These are phyloP conservation scores for Cordyceps cateniannulata DNA, from an alignment of 2,329 filamentous ascomycete species.

Conservation along the genomic window DNA sequence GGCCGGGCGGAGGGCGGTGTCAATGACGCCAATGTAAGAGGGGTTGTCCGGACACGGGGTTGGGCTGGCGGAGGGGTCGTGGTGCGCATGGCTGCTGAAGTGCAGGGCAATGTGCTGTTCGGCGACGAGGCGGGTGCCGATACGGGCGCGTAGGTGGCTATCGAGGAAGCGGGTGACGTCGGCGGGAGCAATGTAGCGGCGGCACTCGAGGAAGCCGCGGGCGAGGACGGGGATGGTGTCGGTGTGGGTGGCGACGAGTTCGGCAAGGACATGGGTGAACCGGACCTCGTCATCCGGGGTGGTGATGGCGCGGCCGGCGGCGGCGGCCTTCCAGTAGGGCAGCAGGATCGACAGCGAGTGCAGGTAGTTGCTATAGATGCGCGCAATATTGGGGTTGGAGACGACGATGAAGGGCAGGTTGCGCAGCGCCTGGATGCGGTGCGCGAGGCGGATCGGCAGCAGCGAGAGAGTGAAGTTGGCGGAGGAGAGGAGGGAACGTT, in stretches of 20 bases:
- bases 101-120: slow-evolving; percentile 96
- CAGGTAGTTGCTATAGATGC: slow-evolving; percentile 94
- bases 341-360: slow-evolving; percentile 87
- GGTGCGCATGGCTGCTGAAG: slow-evolving; percentile 62
- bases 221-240: slow-evolving; percentile 94
- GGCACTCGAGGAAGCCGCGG: slow-evolving; percentile 85
- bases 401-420: slow-evolving; percentile 97
- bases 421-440: slow-evolving; percentile 85
- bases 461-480: slow-evolving; percentile 94
- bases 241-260: slow-evolving; percentile 89
- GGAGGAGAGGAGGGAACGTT: slow-evolving; percentile 73
- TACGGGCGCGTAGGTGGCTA: slow-evolving; percentile 85
- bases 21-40: slow-evolving; percentile 89
- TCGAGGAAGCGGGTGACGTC: slow-evolving; percentile 92
- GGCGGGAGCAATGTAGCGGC: slow-evolving; percentile 74
- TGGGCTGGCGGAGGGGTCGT: slow-evolving; percentile 45
- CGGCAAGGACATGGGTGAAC: slow-evolving; percentile 88
- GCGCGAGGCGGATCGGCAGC: slow-evolving; percentile 84
- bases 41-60: slow-evolving; percentile 45
- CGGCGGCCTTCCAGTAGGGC: slow-evolving; percentile 60
- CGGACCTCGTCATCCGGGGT: slow-evolving; percentile 80
- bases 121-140: slow-evolving; percentile 87
- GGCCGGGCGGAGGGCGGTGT: slow-evolving; percentile 79
- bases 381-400: slow-evolving; percentile 89
- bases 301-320: slow-evolving; percentile 30